Percentiles rank a stretch among this genome's conserved stretches.
phyloP scores from a whole-genome alignment of 1,284 basidiomycete species.

The Trametes versicolor region DNA sequence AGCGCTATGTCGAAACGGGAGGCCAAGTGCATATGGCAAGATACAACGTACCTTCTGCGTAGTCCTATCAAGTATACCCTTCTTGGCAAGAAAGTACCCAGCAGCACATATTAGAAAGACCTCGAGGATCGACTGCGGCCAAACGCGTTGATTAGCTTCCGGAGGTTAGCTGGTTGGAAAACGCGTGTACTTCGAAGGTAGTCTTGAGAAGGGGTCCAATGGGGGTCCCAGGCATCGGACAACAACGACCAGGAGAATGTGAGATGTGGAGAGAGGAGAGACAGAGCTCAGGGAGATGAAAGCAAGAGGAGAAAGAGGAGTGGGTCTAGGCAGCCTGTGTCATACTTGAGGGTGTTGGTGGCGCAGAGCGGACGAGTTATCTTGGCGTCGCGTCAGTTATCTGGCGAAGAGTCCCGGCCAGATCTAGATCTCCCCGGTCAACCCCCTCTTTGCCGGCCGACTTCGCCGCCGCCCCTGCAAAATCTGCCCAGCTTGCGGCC shows the following conservation, averaged over 20 bases:
- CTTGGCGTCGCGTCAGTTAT: conserved; percentile 4
- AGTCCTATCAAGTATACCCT: conserved; percentile 87
- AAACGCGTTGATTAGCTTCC: conserved; percentile 5
- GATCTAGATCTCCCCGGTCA: conserved; percentile 18
- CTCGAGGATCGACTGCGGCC: conserved; percentile 82
- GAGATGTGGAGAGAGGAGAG: not conserved
- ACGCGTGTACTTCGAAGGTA: conserved; percentile 61
- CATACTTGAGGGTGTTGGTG: conserved; percentile 30
- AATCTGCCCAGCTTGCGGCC: not conserved
- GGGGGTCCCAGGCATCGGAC: conserved; percentile 40
- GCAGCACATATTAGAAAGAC: conserved; percentile 90
- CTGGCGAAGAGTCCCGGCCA: conserved; percentile 9
- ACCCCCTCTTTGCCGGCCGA: not conserved
- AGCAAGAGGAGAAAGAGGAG: conserved; percentile 12
- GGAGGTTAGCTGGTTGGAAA: not conserved
- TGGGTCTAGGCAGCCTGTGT: conserved; percentile 26
- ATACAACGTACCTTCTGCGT: conserved; percentile 79
- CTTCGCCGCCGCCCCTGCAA: not conserved
- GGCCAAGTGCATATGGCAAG: too few species aligned
- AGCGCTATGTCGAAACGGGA: not conserved
- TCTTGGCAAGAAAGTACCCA: conserved; percentile 84
- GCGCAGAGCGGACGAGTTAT: conserved; percentile 18
- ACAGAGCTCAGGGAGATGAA: conserved; percentile 4
- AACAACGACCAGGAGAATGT: conserved; percentile 4
- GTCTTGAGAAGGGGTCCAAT: conserved; percentile 54